Conservation (phyloP, 2,329 filamentous ascomycete genomes). For the Penicillium sumatraense region DNA sequence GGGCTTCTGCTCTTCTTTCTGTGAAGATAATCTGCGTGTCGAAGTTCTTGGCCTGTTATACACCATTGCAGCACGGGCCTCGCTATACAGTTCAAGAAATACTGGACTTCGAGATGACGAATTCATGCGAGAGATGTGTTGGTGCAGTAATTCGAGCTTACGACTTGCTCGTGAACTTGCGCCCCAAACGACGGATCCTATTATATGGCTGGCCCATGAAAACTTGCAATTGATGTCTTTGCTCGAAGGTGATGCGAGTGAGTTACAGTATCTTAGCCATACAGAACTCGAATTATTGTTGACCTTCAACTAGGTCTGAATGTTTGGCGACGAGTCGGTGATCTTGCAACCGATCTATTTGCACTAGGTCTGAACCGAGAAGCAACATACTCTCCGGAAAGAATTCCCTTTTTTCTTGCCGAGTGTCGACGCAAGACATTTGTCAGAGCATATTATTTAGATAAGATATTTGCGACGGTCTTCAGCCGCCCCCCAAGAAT, state of each 20-base stretch:
- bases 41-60: conserved; percentile 21
- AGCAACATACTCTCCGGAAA: conserved; percentile 15
- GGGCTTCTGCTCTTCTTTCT: conserved; percentile 17
- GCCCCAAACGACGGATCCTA: conserved; percentile 18
- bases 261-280: too few relatives aligned
- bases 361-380: conserved; percentile 21
- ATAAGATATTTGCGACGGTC: conserved; percentile 19
- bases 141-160: conserved; percentile 16
- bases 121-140: conserved; percentile 18
- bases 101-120: not conserved
- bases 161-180: conserved; percentile 20
- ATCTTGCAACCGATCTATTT: conserved; percentile 20
- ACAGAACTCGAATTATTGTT: too few relatives aligned
- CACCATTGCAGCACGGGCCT: conserved; percentile 19
- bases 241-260: conserved; percentile 22
- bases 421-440: conserved; percentile 15
- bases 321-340: conserved; percentile 21
- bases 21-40: conserved; percentile 17
- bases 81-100: not conserved
- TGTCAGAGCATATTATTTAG: conserved; percentile 17
- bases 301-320: conserved; percentile 17
- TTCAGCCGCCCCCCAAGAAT: conserved; percentile 22
- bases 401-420: conserved; percentile 18
- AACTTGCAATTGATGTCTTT: conserved; percentile 15
- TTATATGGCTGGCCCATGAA: conserved; percentile 21